Percentiles rank a stretch among this genome's conserved stretches.
phyloP scores from a whole-genome alignment of 2,329 filamentous ascomycete species.

The Fusarium virguliforme region DNA sequence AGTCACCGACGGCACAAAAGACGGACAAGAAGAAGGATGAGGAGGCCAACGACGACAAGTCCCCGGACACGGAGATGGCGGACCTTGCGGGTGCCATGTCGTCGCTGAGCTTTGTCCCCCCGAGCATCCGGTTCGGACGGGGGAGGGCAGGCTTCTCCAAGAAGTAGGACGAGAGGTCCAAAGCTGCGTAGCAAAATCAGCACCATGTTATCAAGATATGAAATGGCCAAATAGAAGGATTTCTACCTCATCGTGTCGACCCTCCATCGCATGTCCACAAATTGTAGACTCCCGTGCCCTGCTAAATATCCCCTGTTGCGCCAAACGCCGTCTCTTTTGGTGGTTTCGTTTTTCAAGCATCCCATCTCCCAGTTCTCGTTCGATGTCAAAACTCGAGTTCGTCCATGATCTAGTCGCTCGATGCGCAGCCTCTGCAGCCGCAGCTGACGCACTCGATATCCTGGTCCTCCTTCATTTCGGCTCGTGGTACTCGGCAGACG shows the following conservation, averaged over 20 bases:
- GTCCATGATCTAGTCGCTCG: slow-evolving; percentile 75
- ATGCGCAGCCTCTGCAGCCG: slow-evolving; percentile 92
- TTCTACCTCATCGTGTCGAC: slow-evolving; percentile 55
- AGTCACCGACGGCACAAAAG: slow-evolving; percentile 33
- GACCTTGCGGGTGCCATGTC: slow-evolving; percentile 79
- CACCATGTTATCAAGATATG: slow-evolving; percentile 53
- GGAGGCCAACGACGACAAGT: slow-evolving; percentile 42
- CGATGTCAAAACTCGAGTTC: neutral
- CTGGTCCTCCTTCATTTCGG: slow-evolving; percentile 90
- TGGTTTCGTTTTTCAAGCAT: slow-evolving; percentile 1
- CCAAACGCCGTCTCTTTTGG: slow-evolving; percentile 47
- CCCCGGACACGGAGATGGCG: slow-evolving; percentile 71
- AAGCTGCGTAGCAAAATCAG: slow-evolving; percentile 53
- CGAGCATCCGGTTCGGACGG: slow-evolving; percentile 76
- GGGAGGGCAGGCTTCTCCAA: slow-evolving; percentile 70
- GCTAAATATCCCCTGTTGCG: slow-evolving; percentile 40
- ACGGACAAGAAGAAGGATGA: slow-evolving; percentile 31
- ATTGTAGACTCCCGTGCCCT: slow-evolving; percentile 22
- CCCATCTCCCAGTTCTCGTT: slow-evolving; percentile 1
- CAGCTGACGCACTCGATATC: slow-evolving; percentile 95
- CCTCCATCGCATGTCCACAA: slow-evolving; percentile 24
- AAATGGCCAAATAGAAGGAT: slow-evolving; percentile 54
- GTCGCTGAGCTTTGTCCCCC: slow-evolving; percentile 79
- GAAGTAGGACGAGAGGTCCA: slow-evolving; percentile 54
- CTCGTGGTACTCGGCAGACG: slow-evolving; percentile 93